These are phyloP conservation scores for Maudiozyma serrabonitensis DNA, from an alignment of 805 yeast genomes.

Conservation along the genomic window DNA sequence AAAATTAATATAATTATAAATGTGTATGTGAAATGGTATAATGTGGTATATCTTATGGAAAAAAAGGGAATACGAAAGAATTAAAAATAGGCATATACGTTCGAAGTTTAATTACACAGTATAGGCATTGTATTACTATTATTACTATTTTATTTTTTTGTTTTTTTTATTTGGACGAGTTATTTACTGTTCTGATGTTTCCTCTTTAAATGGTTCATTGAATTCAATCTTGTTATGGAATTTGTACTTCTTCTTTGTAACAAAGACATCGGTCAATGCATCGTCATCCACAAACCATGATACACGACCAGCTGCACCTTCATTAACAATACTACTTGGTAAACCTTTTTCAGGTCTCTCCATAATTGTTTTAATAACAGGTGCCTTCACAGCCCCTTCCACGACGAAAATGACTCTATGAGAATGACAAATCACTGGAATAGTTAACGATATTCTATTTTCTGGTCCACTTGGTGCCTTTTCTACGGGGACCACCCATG, in stretches of 20 bases:
- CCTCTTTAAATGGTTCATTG: slow-evolving; percentile 3
- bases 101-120: too few relatives aligned
- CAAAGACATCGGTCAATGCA: slow-evolving; percentile 69
- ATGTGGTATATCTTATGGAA: not conserved
- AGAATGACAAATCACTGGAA: slow-evolving; percentile 92
- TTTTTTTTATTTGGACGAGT: not conserved
- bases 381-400: slow-evolving; percentile 93
- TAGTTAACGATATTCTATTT: slow-evolving; percentile 77
- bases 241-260: slow-evolving; percentile 26
- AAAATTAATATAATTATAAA: not conserved
- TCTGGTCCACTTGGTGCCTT: slow-evolving; percentile 87
- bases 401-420: slow-evolving; percentile 90
- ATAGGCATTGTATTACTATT: not conserved
- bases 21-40: not conserved
- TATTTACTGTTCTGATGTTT: not conserved
- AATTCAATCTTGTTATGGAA: slow-evolving; percentile 10
- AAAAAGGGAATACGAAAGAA: not conserved
- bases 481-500: slow-evolving; percentile 91
- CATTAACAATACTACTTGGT: slow-evolving; percentile 89
- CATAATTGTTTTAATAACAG: slow-evolving; percentile 81
- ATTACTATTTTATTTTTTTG: not conserved
- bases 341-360: slow-evolving; percentile 95
- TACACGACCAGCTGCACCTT: slow-evolving; percentile 92
- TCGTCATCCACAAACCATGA: slow-evolving; percentile 96
- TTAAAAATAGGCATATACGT: too few relatives aligned